Conservation (phyloP, 805 yeast genomes). For the Candida chauliodis region DNA sequence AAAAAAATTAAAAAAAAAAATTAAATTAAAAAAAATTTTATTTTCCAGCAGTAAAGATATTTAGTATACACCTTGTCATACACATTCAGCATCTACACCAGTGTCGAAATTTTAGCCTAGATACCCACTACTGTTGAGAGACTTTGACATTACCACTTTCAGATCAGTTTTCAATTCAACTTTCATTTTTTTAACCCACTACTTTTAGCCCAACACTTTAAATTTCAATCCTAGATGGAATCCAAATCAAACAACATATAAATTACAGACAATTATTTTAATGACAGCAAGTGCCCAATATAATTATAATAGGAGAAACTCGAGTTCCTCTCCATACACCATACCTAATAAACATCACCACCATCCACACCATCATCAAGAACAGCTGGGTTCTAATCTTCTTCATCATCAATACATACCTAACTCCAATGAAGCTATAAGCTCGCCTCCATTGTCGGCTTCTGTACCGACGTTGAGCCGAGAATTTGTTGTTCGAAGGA, state of each 20-base stretch:
- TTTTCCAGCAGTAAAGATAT: neutral
- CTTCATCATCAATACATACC: slow-evolving; percentile 15
- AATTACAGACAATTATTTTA: too few relatives aligned
- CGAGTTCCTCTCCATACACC: slow-evolving; percentile 25
- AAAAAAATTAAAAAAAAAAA: neutral
- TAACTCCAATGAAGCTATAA: slow-evolving; percentile 3
- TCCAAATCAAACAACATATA: too few relatives aligned
- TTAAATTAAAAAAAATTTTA: slow-evolving; percentile 1
- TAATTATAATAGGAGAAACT: slow-evolving; percentile 28
- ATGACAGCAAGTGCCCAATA: slow-evolving; percentile 18
- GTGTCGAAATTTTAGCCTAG: too few relatives aligned
- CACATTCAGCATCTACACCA: too few relatives aligned
- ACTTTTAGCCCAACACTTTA: neutral
- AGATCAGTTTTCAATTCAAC: neutral
- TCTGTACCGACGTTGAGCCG: slow-evolving; percentile 47
- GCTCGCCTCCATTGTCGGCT: slow-evolving; percentile 7
- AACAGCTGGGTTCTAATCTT: neutral
- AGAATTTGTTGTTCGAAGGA: slow-evolving; percentile 77
- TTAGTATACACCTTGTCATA: too few relatives aligned
- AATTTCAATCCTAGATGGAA: neutral
- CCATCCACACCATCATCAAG: slow-evolving; percentile 10
- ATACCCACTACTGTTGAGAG: too few relatives aligned
- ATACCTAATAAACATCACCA: slow-evolving; percentile 25
- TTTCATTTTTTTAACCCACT: neutral
- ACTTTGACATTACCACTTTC: too few relatives aligned